Base-by-base conservation (phyloP, 257 asterid species). In the Rhazya stricta region DNA sequence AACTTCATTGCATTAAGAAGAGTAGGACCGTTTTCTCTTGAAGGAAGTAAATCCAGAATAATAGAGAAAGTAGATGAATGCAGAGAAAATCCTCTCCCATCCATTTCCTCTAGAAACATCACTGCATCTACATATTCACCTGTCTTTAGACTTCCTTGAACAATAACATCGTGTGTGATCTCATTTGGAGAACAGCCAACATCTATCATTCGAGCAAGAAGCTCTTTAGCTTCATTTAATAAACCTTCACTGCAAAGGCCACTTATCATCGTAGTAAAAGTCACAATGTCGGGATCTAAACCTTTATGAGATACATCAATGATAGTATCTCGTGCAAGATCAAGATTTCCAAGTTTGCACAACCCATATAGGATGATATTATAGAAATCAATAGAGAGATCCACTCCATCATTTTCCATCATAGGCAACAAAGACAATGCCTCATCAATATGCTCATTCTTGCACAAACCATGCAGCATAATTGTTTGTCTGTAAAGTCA, bases 361-460 rank as follows among this genome's bases (percentile, higher is more conserved):
- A 84, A 45, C 9, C 79, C 85, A 60, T 51, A 68, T 12, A 81
- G 62, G 23, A 71, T 58, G 56, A 58, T 81, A 16, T 48, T 75
- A n/a, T 60, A 60, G 4, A 2, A 27, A n/a, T 34, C n/a, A 3
- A 60, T 60, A 15, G 11, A 9, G 67, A 69, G 37, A 67, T 25
- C 29, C 45, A 36, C 39, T 16, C 51, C 42, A 32, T 72, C 68
- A 2, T 69, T 60, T 50, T 79, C 78, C 74, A 79, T 42, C 42
- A 11, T 71, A 23, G 30, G 75, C 15, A 78, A 79, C 7, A 75
- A 71, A 8, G 72, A 50, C 65, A 79, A n/a, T 30, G 81, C 85
- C 51, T 45, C 39, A 65, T 76, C 81, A 25, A 79, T 76, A 13
- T 15, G 79, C 15, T 77, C 81, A 42, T 79, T 79, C 29, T 29